Base-by-base conservation (phyloP, 306 rosid species). In the Crotalaria pallida region DNA sequence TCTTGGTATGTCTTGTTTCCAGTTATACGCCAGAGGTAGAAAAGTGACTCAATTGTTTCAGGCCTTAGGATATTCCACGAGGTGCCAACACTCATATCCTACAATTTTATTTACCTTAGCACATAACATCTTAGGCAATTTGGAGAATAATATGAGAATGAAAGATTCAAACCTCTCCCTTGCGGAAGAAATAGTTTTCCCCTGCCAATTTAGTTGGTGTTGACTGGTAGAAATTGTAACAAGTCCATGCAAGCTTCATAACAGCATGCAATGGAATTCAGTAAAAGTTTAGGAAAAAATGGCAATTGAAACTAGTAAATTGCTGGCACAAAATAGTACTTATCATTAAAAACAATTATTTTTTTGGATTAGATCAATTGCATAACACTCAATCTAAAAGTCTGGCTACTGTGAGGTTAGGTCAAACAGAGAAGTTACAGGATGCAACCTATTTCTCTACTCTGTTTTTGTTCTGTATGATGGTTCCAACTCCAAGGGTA, bases 31-130 rank as follows among this genome's bases (percentile, higher is more conserved):
- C 96, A 95, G 29, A 91, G 96, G 84, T 95, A 91, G 71, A 95
- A 91, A 61, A 95, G 86, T 41, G 99, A 95, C 71, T 95, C 99
- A 24, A 95, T 72, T 3, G 99, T 95, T 82, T 95, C 99, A 6
- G 97, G 99, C 80, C 99, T 89, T 76, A 77, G 78, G 80, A 95
- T 91, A 82, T 95, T 95, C 99, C 99, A 95, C 26, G 96, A 89
- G 13, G 99, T 91, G 19, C 99, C 99, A 60, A 95, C 97, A 23
- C 7, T 75, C 97, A 95, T 86, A 66, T 91, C 99, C 99, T 95
- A 81, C 72, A 65, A 48, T 61, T 65, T 52, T 75, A 26, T 38
- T 63, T 27, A 66, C 17, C 52, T 79, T 45, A 79, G 73, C 73
- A 71, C 76, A 71, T 21, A 59, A 47, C 34, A 61, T 44, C 52